A percentile compares a stretch with the other conserved stretches of the same genome.
Conservation (phyloP, 495 filamentous ascomycete species). For the Xylaria venustula region DNA sequence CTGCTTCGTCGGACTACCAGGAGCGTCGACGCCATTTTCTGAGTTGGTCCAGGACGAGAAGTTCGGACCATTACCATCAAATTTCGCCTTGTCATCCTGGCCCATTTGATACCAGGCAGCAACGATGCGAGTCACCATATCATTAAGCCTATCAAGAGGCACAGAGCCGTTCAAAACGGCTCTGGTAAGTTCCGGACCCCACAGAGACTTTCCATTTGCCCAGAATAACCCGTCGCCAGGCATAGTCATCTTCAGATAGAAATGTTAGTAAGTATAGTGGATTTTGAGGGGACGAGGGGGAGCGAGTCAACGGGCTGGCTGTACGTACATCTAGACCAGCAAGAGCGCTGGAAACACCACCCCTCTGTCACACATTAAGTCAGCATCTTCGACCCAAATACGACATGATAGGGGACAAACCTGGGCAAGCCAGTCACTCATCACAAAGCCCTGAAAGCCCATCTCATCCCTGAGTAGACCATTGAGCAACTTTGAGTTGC, state of each 20-base stretch:
- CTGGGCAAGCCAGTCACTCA: conserved; percentile 84
- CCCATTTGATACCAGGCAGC: conserved; percentile 90
- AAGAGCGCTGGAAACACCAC: conserved; percentile 74
- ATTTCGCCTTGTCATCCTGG: conserved; percentile 70
- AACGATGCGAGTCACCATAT: conserved; percentile 91
- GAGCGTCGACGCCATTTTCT: conserved; percentile 60
- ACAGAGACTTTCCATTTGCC: conserved; percentile 75
- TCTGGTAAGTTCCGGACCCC: conserved; percentile 74
- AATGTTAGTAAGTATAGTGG: neutral
- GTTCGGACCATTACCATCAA: conserved; percentile 72
- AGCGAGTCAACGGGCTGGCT: neutral
- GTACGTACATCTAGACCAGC: conserved; percentile 66
- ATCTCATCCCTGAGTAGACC: conserved; percentile 93
- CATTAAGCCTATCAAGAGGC: conserved; percentile 78
- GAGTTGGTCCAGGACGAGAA: conserved; percentile 90
- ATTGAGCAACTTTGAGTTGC: conserved; percentile 89
- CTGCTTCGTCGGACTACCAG: conserved; percentile 56
- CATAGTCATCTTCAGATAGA: conserved; percentile 67
- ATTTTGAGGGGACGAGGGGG: neutral
- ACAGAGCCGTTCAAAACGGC: conserved; percentile 81
- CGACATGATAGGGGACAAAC: too few species aligned
- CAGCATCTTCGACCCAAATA: too few species aligned
- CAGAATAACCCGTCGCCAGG: conserved; percentile 82
- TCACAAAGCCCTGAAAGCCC: conserved; percentile 91
- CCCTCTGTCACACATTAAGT: conserved; percentile 51